Percentiles rank a stretch among this genome's conserved stretches.
phyloP scores from a whole-genome alignment of 352 stramenopile genomes.

The Globisporangium ultimum region DNA sequence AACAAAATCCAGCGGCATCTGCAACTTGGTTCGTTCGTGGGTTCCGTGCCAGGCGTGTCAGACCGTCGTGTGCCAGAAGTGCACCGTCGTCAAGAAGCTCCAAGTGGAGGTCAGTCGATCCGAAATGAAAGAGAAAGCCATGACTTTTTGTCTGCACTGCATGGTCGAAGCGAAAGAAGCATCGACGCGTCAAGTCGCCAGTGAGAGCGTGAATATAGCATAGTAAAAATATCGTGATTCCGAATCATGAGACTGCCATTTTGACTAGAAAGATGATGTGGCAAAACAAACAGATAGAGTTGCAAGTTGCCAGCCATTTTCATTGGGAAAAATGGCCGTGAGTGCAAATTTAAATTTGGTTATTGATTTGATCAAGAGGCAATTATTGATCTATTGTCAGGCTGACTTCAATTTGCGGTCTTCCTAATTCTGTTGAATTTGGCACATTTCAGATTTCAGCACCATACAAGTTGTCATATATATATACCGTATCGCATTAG shows the following conservation, averaged over 20 bases:
- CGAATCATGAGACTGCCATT: neutral
- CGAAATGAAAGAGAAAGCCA: slow-evolving; percentile 5
- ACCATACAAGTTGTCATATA: too few species aligned
- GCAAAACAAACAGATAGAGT: too few species aligned
- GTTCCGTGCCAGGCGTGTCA: slow-evolving; percentile 8
- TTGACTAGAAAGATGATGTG: too few species aligned
- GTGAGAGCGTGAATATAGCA: neutral
- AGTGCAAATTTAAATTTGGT: too few species aligned
- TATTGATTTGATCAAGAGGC: too few species aligned
- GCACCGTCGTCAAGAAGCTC: slow-evolving; percentile 13
- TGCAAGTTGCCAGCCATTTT: too few species aligned
- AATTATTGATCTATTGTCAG: too few species aligned
- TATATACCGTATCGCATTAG: too few species aligned
- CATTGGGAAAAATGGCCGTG: too few species aligned
- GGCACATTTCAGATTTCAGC: too few species aligned
- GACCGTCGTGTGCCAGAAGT: slow-evolving; percentile 9
- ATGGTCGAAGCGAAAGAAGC: slow-evolving; percentile 15
- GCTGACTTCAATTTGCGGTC: too few species aligned
- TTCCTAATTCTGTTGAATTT: too few species aligned
- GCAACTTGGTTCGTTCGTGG: neutral
- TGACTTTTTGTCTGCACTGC: slow-evolving; percentile 11
- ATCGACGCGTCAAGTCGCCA: slow-evolving; percentile 4
- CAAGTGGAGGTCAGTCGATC: slow-evolving; percentile 3
- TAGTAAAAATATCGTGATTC: neutral
- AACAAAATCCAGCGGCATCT: neutral